Base-by-base conservation (phyloP, 192 early-diverging fungal species). In the Phycomyces blakesleeanus region DNA sequence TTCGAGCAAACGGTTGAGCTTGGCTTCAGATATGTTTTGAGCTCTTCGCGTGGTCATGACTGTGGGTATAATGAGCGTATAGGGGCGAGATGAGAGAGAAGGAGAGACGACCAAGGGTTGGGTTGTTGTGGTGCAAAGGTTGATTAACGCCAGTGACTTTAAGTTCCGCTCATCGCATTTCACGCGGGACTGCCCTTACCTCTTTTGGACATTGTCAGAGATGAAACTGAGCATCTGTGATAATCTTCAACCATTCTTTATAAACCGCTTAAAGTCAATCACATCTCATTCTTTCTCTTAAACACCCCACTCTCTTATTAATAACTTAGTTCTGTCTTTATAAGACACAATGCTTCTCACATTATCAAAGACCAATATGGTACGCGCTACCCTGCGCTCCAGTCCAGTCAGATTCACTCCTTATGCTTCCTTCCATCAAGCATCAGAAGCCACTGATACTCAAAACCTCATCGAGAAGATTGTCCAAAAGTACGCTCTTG, bases 401-500 rank as follows among this genome's bases (percentile, higher is more conserved):
- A 47, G 44, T 11, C 12, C 44, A 47, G 44, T 12, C 44, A 14
- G 29, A 34, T 34, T 34, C 29, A 34, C 29, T 34, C 29, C 29
- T 34, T 34, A 34, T 34, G 29, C 29, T 34, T 34, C 29, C 29
- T 7, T 34, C 29, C 29, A 34, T 7, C 29, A 34, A 34, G 59
- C 59, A 14, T 38, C 47, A 18, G 70, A 73, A 29, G 42, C 42
- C 20, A 59, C 53, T 9, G 71, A 69, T 38, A 71, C 68, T 21
- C 94, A 96, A 74, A 97, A 91, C 50, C 75, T 97, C 69, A 85
- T 99, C 18, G 97, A 99, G 71, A 95, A 96, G 75, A 96, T 99
- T 66, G 94, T 89, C 5, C 94, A 97, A 76, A 84, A 86, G 51
- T 94, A 96, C 69, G 89, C 94, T 3, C 81, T 93, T 5, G 90